A percentile compares a stretch with the other conserved stretches of the same genome.
Evolutionary conservation across 2,329 filamentous ascomycete genomes (phyloP).

Genomic region (Xylaria sp.): DNA sequence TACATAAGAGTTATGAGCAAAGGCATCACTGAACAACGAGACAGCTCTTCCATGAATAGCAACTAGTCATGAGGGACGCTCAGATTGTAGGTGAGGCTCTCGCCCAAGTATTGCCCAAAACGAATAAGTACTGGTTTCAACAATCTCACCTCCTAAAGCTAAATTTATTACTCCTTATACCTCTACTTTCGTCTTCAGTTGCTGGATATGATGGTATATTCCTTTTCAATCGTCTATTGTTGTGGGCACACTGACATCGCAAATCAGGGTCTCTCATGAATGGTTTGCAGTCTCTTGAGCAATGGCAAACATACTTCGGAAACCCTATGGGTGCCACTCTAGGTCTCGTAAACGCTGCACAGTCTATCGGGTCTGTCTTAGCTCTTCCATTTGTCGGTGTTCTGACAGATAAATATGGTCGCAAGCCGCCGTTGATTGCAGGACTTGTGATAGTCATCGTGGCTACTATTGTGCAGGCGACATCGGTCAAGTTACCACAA

Average conservation of each 20-base stretch:
- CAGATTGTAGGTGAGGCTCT: constrained; percentile 17
- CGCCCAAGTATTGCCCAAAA: constrained; percentile 14
- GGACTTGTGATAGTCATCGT: constrained; percentile 51
- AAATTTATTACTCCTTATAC: constrained; percentile 15
- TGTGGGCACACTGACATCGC: neutral
- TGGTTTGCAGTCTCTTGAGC: constrained; percentile 52
- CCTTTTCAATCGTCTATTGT: neutral
- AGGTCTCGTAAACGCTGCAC: constrained; percentile 47
- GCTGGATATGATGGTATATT: constrained; percentile 16
- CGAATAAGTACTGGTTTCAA: constrained; percentile 20
- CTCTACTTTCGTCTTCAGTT: constrained; percentile 16
- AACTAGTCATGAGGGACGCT: constrained; percentile 5
- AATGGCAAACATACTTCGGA: constrained; percentile 50
- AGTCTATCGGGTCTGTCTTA: constrained; percentile 46
- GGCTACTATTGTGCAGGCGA: constrained; percentile 52
- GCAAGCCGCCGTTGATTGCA: constrained; percentile 40
- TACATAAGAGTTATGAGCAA: neutral
- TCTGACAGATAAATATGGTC: constrained; percentile 51
- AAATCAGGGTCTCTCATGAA: constrained; percentile 44
- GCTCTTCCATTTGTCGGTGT: constrained; percentile 49
- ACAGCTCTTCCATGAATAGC: neutral
- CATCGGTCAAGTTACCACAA: constrained; percentile 50
- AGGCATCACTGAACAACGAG: neutral
- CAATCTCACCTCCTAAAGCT: constrained; percentile 14
- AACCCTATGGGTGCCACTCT: constrained; percentile 46